Evolutionary conservation across 2,329 filamentous ascomycete genomes (phyloP).

Genomic region (Aspergillus hiratsukae): DNA sequence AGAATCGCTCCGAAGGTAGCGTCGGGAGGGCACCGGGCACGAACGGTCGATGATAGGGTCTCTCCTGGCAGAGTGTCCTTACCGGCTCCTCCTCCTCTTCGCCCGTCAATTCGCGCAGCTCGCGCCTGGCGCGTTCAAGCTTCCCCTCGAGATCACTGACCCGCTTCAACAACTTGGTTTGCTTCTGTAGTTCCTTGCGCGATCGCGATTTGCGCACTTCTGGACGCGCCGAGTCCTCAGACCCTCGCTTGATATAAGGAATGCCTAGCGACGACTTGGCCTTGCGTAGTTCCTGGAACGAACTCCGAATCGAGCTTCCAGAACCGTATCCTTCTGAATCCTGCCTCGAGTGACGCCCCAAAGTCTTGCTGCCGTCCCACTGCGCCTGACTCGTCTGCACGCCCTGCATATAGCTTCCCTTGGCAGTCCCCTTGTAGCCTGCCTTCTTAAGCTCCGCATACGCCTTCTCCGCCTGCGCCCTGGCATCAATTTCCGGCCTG

Average conservation of each 20-base stretch:
- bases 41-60: slow-evolving; percentile 32
- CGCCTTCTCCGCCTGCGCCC: slow-evolving; percentile 46
- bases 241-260: slow-evolving; percentile 21
- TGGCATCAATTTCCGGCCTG: slow-evolving; percentile 39
- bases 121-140: slow-evolving; percentile 51
- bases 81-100: slow-evolving; percentile 25
- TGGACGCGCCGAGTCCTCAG: slow-evolving; percentile 21
- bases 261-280: slow-evolving; percentile 28
- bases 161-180: slow-evolving; percentile 55
- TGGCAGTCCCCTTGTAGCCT: slow-evolving; percentile 44
- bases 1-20: slow-evolving; percentile 44
- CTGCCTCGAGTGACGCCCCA: slow-evolving; percentile 13
- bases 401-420: slow-evolving; percentile 27
- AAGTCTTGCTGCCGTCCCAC: slow-evolving; percentile 19
- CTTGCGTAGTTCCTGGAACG: slow-evolving; percentile 34
- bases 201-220: slow-evolving; percentile 47
- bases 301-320: slow-evolving; percentile 27
- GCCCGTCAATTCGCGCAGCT: slow-evolving; percentile 48
- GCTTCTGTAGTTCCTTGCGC: slow-evolving; percentile 54
- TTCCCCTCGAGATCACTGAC: slow-evolving; percentile 59
- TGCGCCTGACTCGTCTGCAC: slow-evolving; percentile 25
- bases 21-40: slow-evolving; percentile 41
- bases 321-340: slow-evolving; percentile 16
- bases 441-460: slow-evolving; percentile 53
- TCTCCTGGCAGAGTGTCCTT: slow-evolving; percentile 20